Percentiles rank a stretch among this genome's conserved stretches.
phyloP scores from a whole-genome alignment of 2,329 filamentous ascomycete genomes.

The Raffaelea deltoideospora region DNA sequence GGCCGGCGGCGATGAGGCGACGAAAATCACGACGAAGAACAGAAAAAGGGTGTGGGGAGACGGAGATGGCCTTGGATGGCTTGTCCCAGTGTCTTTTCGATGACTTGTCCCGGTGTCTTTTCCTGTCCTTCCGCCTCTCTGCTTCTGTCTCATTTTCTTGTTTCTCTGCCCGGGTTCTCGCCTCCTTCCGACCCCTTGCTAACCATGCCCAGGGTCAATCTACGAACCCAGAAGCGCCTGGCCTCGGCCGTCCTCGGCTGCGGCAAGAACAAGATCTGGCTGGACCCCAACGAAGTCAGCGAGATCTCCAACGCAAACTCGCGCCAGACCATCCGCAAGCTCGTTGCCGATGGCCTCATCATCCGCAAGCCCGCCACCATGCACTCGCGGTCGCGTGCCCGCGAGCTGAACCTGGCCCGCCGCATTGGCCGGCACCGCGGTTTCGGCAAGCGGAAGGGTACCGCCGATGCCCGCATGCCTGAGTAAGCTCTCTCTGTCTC shows the following conservation, averaged over 20 bases:
- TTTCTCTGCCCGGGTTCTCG: background rate
- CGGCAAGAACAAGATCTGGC: conserved; percentile 99
- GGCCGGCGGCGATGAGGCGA: background rate
- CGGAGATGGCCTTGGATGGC: too few species aligned
- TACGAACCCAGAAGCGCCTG: conserved; percentile 99
- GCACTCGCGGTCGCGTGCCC: conserved; percentile 95
- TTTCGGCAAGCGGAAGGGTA: conserved; percentile 99
- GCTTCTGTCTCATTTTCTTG: background rate
- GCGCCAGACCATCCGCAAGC: conserved; percentile 98
- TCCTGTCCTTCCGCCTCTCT: background rate
- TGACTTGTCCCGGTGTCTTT: background rate
- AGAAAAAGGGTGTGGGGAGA: too few species aligned
- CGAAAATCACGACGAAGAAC: background rate
- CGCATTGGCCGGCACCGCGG: conserved; percentile 95
- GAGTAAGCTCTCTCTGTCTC: conserved; percentile 44
- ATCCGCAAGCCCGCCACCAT: conserved; percentile 99
- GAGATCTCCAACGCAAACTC: conserved; percentile 99
- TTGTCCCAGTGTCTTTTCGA: background rate
- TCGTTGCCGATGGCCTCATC: conserved; percentile 98
- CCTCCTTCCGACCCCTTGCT: background rate
- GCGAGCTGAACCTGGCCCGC: conserved; percentile 87
- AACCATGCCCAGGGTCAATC: conserved; percentile 67
- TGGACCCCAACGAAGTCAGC: conserved; percentile 97
- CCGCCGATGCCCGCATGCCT: conserved; percentile 97
- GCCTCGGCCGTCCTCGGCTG: conserved; percentile 96